A percentile compares a stretch with the other conserved stretches of the same genome.
phyloP scores from a whole-genome alignment of 73 alveolate species.

The Durusdinium trenchii region DNA sequence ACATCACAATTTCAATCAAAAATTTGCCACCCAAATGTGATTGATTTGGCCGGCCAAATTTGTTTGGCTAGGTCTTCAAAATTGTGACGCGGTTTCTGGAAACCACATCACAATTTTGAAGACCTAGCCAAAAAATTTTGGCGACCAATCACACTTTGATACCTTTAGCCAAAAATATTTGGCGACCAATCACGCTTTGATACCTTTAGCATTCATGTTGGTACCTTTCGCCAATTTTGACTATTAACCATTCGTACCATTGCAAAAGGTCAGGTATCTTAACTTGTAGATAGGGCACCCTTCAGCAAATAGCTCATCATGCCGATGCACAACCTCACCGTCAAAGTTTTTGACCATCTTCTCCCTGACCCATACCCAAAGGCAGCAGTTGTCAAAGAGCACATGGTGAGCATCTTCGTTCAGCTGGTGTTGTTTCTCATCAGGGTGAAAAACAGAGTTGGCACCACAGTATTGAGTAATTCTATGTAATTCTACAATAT shows the following conservation, averaged over 20 bases:
- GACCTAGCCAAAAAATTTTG: slow-evolving; percentile 11
- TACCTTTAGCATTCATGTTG: neutral
- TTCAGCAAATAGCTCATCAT: neutral
- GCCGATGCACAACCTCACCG: neutral
- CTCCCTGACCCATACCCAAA: neutral
- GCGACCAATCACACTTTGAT: neutral
- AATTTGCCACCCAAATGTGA: neutral
- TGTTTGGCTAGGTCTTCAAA: neutral
- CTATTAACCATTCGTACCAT: no score
- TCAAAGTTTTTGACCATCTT: neutral
- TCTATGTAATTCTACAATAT: no score
- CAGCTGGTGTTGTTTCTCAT: neutral
- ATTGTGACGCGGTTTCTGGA: slow-evolving; percentile 36
- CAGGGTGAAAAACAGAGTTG: no score
- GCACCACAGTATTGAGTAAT: no score
- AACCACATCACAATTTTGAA: slow-evolving; percentile 19
- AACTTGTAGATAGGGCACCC: neutral
- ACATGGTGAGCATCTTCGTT: neutral
- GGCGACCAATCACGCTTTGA: slow-evolving; percentile 24
- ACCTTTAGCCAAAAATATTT: neutral
- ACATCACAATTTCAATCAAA: neutral
- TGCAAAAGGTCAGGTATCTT: neutral
- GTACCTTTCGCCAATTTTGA: no score
- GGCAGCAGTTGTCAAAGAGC: neutral
- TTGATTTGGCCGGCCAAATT: neutral